Evolutionary conservation across 768 basidiomycete species (phyloP).

Genomic region (Rhodotorula sphaerocarpa): DNA sequence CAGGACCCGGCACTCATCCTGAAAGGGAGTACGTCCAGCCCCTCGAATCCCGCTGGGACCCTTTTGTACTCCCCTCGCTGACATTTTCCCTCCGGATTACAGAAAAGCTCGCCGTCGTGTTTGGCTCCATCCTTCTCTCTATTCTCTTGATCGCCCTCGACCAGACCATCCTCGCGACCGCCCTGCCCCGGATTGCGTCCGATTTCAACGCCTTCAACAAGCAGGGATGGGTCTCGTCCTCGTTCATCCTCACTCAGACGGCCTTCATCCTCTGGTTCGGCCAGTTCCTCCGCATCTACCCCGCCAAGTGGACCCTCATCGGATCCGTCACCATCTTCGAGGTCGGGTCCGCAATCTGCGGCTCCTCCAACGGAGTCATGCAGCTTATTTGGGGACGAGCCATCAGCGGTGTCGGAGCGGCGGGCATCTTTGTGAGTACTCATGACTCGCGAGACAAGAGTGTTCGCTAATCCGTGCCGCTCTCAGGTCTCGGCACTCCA

Average conservation of each 20-base stretch:
- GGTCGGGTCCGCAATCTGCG: slow-evolving; percentile 49
- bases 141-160: slow-evolving; percentile 29
- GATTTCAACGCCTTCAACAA: slow-evolving; percentile 41
- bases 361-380: slow-evolving; percentile 41
- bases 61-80: background rate
- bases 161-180: slow-evolving; percentile 42
- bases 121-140: slow-evolving; percentile 19
- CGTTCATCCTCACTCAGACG: slow-evolving; percentile 40
- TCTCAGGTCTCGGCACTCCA: slow-evolving; percentile 37
- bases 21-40: background rate
- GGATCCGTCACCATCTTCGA: slow-evolving; percentile 45
- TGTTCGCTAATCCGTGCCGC: too few species aligned
- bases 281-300: slow-evolving; percentile 41
- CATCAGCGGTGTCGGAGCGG: slow-evolving; percentile 49
- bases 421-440: slow-evolving; percentile 42
- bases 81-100: background rate
- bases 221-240: slow-evolving; percentile 40
- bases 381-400: slow-evolving; percentile 49
- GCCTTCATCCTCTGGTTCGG: slow-evolving; percentile 41
- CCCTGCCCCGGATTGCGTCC: slow-evolving; percentile 38
- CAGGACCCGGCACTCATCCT: background rate
- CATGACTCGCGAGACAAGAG: background rate
- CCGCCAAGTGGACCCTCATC: slow-evolving; percentile 39
- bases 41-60: too few species aligned
- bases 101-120: slow-evolving; percentile 34